Percentiles rank a stretch among this genome's conserved stretches.
These are phyloP conservation scores for Vigna radiata DNA, from an alignment of 306 rosid genomes.

Conservation along the genomic window DNA sequence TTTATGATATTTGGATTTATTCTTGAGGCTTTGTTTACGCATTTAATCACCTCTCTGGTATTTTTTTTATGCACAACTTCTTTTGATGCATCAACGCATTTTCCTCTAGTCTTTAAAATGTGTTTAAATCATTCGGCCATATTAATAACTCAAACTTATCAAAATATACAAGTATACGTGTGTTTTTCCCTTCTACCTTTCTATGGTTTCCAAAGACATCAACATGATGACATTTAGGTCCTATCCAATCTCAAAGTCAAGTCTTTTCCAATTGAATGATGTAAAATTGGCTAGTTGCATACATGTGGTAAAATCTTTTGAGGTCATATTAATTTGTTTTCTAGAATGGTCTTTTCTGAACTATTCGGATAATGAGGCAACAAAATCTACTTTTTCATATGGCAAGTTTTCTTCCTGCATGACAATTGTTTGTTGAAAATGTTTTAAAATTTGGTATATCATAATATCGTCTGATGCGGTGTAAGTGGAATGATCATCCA, in stretches of 20 bases:
- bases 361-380: not conserved
- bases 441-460: not conserved
- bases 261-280: not conserved
- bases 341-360: conserved; percentile 1
- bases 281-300: conserved; percentile 5
- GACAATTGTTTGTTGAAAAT: conserved; percentile 1
- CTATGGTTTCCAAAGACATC: not conserved
- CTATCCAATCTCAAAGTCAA: conserved; percentile 19
- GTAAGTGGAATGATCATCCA: not conserved
- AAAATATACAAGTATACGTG: conserved; percentile 7
- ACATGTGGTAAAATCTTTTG: not conserved
- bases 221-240: not conserved
- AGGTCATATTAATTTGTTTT: not conserved
- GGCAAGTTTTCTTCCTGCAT: not conserved
- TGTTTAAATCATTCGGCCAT: not conserved
- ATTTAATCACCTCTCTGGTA: too few relatives aligned
- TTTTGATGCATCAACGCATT: not conserved
- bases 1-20: not conserved
- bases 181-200: not conserved
- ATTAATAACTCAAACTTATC: conserved; percentile 17
- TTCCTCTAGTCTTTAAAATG: conserved; percentile 20
- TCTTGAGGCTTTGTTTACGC: not conserved
- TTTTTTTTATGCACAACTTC: not conserved
- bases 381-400: not conserved
- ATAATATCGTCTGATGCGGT: conserved; percentile 26